These are phyloP conservation scores for Diaporthe velutina DNA, from an alignment of 2,329 filamentous ascomycete species.

Conservation along the genomic window DNA sequence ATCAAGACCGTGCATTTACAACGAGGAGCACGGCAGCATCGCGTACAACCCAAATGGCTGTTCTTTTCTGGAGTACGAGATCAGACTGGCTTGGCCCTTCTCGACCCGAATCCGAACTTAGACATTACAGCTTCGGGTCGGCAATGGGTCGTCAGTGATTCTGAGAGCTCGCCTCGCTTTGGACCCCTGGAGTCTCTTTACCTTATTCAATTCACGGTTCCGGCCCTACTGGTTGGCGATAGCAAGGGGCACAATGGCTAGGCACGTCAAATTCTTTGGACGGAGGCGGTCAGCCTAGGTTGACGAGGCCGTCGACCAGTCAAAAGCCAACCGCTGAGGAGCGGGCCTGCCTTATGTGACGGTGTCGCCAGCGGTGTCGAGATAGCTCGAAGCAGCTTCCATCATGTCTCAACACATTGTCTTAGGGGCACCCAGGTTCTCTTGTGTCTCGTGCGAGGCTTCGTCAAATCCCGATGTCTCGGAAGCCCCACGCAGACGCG, in stretches of 20 bases:
- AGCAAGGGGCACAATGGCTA: background rate
- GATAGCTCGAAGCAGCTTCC: background rate
- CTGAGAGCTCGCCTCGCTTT: constrained; percentile 4
- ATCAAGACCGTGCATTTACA: background rate
- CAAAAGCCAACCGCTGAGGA: background rate
- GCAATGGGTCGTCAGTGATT: too few relatives aligned
- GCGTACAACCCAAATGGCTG: background rate
- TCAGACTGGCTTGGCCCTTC: background rate
- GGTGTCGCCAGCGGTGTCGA: constrained; percentile 2
- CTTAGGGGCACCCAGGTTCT: background rate
- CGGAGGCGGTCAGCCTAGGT: background rate
- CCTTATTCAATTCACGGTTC: background rate
- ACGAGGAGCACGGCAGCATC: background rate
- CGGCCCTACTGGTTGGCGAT: background rate
- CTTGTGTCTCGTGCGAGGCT: constrained; percentile 1
- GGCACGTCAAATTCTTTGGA: background rate
- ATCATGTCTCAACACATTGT: constrained; percentile 16
- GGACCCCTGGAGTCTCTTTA: background rate
- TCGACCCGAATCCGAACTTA: background rate
- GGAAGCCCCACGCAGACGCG: constrained; percentile 2
- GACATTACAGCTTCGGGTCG: background rate
- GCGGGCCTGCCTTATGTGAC: background rate
- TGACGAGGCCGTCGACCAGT: background rate
- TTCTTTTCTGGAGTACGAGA: background rate
- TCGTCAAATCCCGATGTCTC: constrained; percentile 11